Conservation (phyloP, 1,139 yeast genomes). For the Scheffersomyces titani region DNA sequence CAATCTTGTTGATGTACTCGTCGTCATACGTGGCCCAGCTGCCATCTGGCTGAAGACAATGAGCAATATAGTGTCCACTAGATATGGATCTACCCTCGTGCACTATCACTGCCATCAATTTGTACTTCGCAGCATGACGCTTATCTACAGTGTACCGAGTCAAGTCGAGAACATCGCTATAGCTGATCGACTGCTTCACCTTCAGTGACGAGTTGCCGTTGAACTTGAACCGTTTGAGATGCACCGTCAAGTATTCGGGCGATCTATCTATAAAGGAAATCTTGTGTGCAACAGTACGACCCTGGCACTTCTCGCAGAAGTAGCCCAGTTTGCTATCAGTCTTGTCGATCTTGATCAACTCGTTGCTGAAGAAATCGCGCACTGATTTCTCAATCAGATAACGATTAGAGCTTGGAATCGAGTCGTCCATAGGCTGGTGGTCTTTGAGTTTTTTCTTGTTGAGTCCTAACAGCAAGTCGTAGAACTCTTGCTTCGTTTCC, state of each 20-base stretch:
- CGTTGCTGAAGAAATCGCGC: slow-evolving; percentile 79
- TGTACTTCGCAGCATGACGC: slow-evolving; percentile 59
- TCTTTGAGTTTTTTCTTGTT: slow-evolving; percentile 43
- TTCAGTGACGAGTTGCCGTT: slow-evolving; percentile 77
- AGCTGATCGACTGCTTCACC: slow-evolving; percentile 82
- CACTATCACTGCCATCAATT: slow-evolving; percentile 80
- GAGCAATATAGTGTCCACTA: slow-evolving; percentile 91
- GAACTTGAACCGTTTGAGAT: slow-evolving; percentile 87
- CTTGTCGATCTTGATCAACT: slow-evolving; percentile 66
- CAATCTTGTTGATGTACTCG: slow-evolving; percentile 74
- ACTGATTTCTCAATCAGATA: slow-evolving; percentile 75
- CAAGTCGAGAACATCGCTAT: slow-evolving; percentile 76
- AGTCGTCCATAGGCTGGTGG: slow-evolving; percentile 10
- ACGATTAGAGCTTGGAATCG: slow-evolving; percentile 21
- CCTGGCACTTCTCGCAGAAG: slow-evolving; percentile 83
- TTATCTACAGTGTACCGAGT: slow-evolving; percentile 56
- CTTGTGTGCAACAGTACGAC: slow-evolving; percentile 76
- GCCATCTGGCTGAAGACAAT: slow-evolving; percentile 89
- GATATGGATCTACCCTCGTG: slow-evolving; percentile 94
- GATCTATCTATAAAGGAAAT: slow-evolving; percentile 73
- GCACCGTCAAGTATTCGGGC: slow-evolving; percentile 86
- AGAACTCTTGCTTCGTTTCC: slow-evolving; percentile 91
- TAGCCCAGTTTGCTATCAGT: slow-evolving; percentile 67
- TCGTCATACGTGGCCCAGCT: slow-evolving; percentile 95
- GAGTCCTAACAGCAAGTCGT: slow-evolving; percentile 81